Conservation (phyloP, 2,329 filamentous ascomycete species). For the Aaosphaeria pasadenensis region DNA sequence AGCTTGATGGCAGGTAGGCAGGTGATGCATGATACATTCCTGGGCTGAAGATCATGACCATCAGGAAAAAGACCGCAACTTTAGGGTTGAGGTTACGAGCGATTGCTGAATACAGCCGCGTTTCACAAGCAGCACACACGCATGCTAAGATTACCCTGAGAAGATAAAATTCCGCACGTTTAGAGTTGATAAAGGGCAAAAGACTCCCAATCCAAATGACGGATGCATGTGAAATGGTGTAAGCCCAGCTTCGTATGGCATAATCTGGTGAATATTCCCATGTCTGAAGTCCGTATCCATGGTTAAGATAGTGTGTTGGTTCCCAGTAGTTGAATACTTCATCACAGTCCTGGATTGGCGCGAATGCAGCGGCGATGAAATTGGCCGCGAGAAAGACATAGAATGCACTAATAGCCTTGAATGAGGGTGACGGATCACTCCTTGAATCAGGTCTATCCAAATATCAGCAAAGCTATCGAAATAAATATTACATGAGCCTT, state of each 20-base stretch:
- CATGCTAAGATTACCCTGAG: slow-evolving; percentile 74
- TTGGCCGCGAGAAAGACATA: slow-evolving; percentile 76
- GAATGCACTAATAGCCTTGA: slow-evolving; percentile 74
- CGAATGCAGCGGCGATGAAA: slow-evolving; percentile 71
- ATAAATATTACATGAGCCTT: too few relatives aligned
- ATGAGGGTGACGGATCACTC: slow-evolving; percentile 18
- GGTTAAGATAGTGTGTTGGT: slow-evolving; percentile 87
- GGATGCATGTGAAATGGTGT: slow-evolving; percentile 75
- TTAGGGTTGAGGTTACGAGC: slow-evolving; percentile 74
- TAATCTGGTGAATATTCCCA: slow-evolving; percentile 98
- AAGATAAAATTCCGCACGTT: slow-evolving; percentile 75
- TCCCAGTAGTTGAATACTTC: slow-evolving; percentile 99
- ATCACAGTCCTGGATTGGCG: slow-evolving; percentile 96
- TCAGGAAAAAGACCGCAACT: slow-evolving; percentile 80
- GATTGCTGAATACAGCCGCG: slow-evolving; percentile 74
- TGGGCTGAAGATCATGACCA: slow-evolving; percentile 73
- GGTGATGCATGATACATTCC: slow-evolving; percentile 92
- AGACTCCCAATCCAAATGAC: slow-evolving; percentile 66
- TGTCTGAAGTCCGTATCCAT: slow-evolving; percentile 91
- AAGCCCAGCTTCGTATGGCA: slow-evolving; percentile 93
- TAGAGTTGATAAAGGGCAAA: slow-evolving; percentile 40
- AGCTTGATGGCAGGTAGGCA: slow-evolving; percentile 87
- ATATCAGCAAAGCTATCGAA: too few relatives aligned
- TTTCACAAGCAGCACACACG: slow-evolving; percentile 77
- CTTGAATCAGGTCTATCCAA: too few relatives aligned